Evolutionary conservation across 2,329 filamentous ascomycete genomes (phyloP).

Genomic region (Plenodomus tracheiphilus): DNA sequence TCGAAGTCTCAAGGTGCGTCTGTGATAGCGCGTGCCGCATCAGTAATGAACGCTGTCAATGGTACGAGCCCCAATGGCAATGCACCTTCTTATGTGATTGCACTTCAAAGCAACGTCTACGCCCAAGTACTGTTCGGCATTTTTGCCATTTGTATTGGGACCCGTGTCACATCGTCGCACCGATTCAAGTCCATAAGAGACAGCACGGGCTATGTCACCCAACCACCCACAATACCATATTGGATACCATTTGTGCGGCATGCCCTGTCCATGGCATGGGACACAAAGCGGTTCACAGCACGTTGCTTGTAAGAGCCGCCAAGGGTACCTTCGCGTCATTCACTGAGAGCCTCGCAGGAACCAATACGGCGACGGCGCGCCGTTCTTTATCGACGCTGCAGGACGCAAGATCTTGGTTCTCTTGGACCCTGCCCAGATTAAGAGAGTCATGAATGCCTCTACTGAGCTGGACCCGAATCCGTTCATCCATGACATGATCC

Average conservation of each 20-base stretch:
- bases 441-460: slow-evolving; percentile 5
- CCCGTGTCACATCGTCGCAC: slow-evolving; percentile 15
- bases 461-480: slow-evolving; percentile 18
- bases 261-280: slow-evolving; percentile 16
- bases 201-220: slow-evolving; percentile 5
- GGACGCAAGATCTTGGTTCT: slow-evolving; percentile 19
- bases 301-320: slow-evolving; percentile 12
- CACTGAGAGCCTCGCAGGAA: slow-evolving; percentile 4
- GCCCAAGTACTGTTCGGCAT: slow-evolving; percentile 8
- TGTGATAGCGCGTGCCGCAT: neutral
- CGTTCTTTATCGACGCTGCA: slow-evolving; percentile 21
- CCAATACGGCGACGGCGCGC: slow-evolving; percentile 15
- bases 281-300: slow-evolving; percentile 14
- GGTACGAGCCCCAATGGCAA: neutral
- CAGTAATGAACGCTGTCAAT: neutral
- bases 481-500: slow-evolving; percentile 18
- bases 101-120: neutral
- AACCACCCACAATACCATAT: slow-evolving; percentile 21
- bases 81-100: neutral
- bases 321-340: neutral
- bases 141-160: slow-evolving; percentile 11
- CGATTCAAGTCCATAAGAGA: slow-evolving; percentile 12
- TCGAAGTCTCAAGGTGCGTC: too few relatives aligned
- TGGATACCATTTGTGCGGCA: slow-evolving; percentile 23
- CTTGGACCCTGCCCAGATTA: slow-evolving; percentile 17